Evolutionary conservation across 2,329 filamentous ascomycete species (phyloP), one percentile per base, ranked within the genome.

Genomic region (Claviceps sp.): DNA sequence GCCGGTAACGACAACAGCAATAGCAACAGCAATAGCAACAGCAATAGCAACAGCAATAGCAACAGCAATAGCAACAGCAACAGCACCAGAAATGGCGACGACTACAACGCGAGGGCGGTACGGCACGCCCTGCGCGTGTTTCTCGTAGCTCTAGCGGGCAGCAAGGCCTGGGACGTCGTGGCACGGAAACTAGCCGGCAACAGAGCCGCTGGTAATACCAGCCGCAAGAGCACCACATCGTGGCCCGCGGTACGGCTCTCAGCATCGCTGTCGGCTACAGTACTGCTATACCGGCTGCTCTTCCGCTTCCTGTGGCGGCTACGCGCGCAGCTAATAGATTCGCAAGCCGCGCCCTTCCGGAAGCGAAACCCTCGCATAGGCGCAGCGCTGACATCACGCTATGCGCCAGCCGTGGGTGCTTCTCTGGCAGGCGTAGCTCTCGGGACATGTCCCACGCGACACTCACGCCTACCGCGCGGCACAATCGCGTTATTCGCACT

Each of bases 401-500:
- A 89, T 63, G 87, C 91, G 1, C 91, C 91, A 1, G 89, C 90
- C 2, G 76, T 96, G n/a, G 93, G 91, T 11, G 90, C 91, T 5
- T 89, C 87, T 60, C 68, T 96, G 47, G 89, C 91, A 1, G 91
- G 91, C 3, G 77, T 95, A 48, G 84, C 87, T 48, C 73, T 97
- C 18, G 87, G 87, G 7, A 77, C 95, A 9, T 87, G 82, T 57
- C 74, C 91, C 63, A 59, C 79, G 5, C 20, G 11, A 22, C 7
- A 26, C 5, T 24, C 14, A 1, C 68, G 72, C 57, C 75, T 79
- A 62, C 66, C 93, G 59, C 82, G 93, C 49, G 74, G 91, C 50
- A 88, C 87, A 0, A 77, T 93, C 47, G 84, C 89, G 14, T 87
- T 97, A 55, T 94, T 91, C 63, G 74, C 84, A 52, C 75, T 89